Percentiles rank a stretch among this genome's conserved stretches.
Conservation (phyloP, 1,139 yeast species). For the Ogataea hybrid region DNA sequence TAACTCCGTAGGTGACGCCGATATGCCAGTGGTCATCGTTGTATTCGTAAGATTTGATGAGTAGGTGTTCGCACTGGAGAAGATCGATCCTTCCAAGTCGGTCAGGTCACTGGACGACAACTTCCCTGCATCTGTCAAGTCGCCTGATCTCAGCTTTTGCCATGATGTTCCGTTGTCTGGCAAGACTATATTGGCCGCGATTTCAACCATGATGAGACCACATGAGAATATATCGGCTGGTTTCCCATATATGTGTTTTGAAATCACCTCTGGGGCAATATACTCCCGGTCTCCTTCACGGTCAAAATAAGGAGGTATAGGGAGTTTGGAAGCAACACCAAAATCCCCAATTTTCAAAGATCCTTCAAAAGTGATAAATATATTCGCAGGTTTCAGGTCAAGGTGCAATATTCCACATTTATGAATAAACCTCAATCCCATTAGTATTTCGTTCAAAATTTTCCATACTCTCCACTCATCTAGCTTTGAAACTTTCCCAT, state of each 20-base stretch:
- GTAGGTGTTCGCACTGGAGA: constrained; percentile 25
- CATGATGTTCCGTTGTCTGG: constrained; percentile 98
- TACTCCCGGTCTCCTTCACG: constrained; percentile 97
- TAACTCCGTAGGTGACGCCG: constrained; percentile 9
- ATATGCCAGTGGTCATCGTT: constrained; percentile 7
- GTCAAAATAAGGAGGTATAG: constrained; percentile 63
- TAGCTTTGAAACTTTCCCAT: constrained; percentile 68
- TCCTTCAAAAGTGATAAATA: constrained; percentile 94
- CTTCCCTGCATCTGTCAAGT: constrained; percentile 90
- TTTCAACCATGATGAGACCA: constrained; percentile 89
- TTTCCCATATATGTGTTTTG: constrained; percentile 78
- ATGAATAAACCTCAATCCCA: constrained; percentile 82
- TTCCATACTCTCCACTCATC: constrained; percentile 99
- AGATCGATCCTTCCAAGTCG: constrained; percentile 22
- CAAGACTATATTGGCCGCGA: constrained; percentile 90
- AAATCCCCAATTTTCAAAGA: constrained; percentile 83
- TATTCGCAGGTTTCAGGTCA: constrained; percentile 93
- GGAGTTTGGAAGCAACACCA: constrained; percentile 58
- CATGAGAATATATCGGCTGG: constrained; percentile 94
- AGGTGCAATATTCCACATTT: constrained; percentile 72
- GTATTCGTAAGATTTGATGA: constrained; percentile 20
- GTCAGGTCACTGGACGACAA: constrained; percentile 66
- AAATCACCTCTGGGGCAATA: constrained; percentile 94
- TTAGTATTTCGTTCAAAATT: constrained; percentile 75
- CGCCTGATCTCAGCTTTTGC: constrained; percentile 96